Evolutionary conservation across 257 asterid genomes (phyloP).

Genomic region (Solanum lycopersicoides): DNA sequence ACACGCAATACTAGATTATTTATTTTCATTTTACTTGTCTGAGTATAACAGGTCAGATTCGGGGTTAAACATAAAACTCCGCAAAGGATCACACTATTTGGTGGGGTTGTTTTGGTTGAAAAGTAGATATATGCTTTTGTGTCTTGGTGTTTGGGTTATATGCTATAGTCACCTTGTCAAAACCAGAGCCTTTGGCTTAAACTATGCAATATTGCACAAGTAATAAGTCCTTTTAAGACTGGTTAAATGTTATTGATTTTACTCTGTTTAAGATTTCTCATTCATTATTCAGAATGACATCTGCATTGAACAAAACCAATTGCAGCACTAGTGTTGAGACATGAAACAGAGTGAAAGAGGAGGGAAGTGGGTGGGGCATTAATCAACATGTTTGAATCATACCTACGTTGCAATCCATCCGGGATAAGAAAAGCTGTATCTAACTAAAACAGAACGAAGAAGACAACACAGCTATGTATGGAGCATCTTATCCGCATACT

Average conservation of each 20-base stretch:
- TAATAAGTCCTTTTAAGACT: neutral
- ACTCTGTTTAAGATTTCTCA: neutral
- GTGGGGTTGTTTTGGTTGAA: neutral
- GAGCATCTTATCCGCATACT: neutral
- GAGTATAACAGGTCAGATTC: neutral
- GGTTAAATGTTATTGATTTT: neutral
- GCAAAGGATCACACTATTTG: neutral
- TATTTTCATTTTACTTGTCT: neutral
- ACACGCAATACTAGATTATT: slow-evolving; percentile 1
- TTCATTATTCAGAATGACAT: neutral
- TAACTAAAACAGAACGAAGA: neutral
- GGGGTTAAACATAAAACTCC: neutral
- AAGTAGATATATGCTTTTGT: neutral
- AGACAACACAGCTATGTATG: neutral
- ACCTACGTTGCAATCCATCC: neutral
- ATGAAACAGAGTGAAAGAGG: neutral
- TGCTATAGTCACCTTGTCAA: neutral
- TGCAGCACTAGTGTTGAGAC: neutral
- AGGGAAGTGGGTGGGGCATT: neutral
- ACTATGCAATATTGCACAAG: neutral
- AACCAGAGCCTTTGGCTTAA: neutral
- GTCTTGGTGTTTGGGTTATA: neutral
- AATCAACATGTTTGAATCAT: neutral
- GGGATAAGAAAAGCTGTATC: neutral
- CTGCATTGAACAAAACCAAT: neutral